A percentile compares a stretch with the other conserved stretches of the same genome.
phyloP scores from a whole-genome alignment of 2,329 filamentous ascomycete species.

The Xylariaceae sp. region DNA sequence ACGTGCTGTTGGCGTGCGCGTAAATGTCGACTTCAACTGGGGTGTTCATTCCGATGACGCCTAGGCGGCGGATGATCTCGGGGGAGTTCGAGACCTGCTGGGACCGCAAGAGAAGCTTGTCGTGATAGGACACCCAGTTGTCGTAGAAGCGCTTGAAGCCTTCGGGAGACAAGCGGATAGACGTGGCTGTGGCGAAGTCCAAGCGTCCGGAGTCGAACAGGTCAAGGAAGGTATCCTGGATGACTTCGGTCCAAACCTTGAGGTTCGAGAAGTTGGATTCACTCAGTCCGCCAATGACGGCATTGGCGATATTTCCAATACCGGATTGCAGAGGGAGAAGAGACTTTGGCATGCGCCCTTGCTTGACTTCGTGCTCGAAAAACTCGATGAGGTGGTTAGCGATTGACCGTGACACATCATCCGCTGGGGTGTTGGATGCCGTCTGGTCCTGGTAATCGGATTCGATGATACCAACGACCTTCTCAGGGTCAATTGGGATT shows the following conservation, averaged over 20 bases:
- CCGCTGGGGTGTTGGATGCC: conserved; percentile 69
- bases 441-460: conserved; percentile 77
- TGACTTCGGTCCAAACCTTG: conserved; percentile 89
- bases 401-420: conserved; percentile 68
- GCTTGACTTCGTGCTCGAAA: conserved; percentile 77
- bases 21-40: conserved; percentile 94
- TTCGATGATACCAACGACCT: conserved; percentile 79
- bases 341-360: conserved; percentile 70
- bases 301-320: conserved; percentile 91
- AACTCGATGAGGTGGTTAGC: conserved; percentile 75
- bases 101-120: conserved; percentile 80
- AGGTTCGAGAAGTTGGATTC: conserved; percentile 81
- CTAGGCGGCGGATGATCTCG: conserved; percentile 82
- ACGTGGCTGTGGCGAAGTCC: conserved; percentile 86
- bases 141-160: conserved; percentile 90
- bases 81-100: conserved; percentile 86
- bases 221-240: conserved; percentile 89
- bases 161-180: conserved; percentile 84
- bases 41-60: conserved; percentile 92
- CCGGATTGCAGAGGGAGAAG: conserved; percentile 80
- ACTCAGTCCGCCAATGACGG: conserved; percentile 77
- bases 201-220: conserved; percentile 84
- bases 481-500: conserved; percentile 79
- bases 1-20: conserved; percentile 86
- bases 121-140: conserved; percentile 73